Base-by-base conservation (phyloP, 371 early-diverging fungal species). In the Rhizopus delemar region DNA sequence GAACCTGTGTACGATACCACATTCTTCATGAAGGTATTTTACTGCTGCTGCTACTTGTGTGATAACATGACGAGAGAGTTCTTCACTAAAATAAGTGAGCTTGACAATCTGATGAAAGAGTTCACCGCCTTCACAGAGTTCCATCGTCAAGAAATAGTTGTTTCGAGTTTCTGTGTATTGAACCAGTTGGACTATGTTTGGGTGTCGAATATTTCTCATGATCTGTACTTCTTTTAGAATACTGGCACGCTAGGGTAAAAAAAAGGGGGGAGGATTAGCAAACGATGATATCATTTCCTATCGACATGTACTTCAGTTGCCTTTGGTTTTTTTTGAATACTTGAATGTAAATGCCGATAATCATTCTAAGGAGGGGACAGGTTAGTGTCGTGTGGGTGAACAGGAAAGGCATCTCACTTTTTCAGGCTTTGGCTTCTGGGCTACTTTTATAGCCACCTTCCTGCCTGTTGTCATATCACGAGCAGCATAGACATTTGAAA, bases 11-110 rank as follows among this genome's bases (percentile, higher is more conserved):
- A 94, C 92, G 35, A 96, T 87, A 53, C 93, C 93, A 58, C 82
- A 81, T 59, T 91, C 90, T 35, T 86, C 85, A 68, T 98, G 99
- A 49, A 96, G 78, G 63, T 96, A 94, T 39, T 86, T 79, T 15
- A 99, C 82, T 2, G 93, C 97, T 41, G 86, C 81, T 3, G 96
- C 90, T 8, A 99, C 90, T 72, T 97, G 97, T 36, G 80, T 77
- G 59, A 93, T 91, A 53, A 93, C 88, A 64, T 91, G 91, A 8
- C 93, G 86, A 4, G 90, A 77, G 53, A 90, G 63, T 9, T 84
- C 80, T 70, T 93, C 93, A 46, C 88, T 87, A 46, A 93, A 85
- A 65, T 88, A 91, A 12, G 92, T 91, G 45, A 90, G 70, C 56
- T 86, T 80, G 36, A 93, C 90, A 43, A 95, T 88, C 31, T 86